phyloP scores from a whole-genome alignment of 2,329 filamentous ascomycete genomes.

The Penicillium freii region DNA sequence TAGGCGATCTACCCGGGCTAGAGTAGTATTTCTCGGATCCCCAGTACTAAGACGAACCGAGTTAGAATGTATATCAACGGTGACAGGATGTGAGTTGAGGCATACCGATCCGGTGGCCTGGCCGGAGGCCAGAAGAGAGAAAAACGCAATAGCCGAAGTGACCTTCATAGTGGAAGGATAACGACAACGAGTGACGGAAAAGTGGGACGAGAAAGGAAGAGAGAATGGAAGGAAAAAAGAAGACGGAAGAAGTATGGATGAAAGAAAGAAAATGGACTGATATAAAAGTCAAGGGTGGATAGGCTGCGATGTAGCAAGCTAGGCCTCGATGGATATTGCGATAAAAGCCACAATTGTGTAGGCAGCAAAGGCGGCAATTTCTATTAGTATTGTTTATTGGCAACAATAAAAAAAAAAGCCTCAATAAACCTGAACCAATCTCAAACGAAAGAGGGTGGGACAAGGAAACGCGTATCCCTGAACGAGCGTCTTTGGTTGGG shows the following conservation, averaged over 20 bases:
- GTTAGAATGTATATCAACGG: conserved; percentile 1
- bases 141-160: conserved; percentile 23
- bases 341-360: not conserved
- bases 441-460: conserved; percentile 10
- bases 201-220: conserved; percentile 22
- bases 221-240: conserved; percentile 17
- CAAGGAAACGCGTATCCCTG: conserved; percentile 26
- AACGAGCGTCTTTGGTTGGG: conserved; percentile 42
- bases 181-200: conserved; percentile 32
- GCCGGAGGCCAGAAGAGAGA: conserved; percentile 48
- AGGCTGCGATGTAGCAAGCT: conserved; percentile 16
- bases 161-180: conserved; percentile 32
- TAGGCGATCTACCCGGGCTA: conserved; percentile 70
- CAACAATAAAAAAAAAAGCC: conserved; percentile 18
- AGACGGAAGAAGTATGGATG: conserved; percentile 2
- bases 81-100: conserved; percentile 15
- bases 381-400: conserved; percentile 17
- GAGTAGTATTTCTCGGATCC: conserved; percentile 56
- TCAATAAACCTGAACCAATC: conserved; percentile 2
- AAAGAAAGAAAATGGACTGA: conserved; percentile 1
- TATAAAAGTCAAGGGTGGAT: conserved; percentile 3
- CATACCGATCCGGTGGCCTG: conserved; percentile 47
- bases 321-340: not conserved
- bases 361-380: not conserved
- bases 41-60: conserved; percentile 44